Base-by-base conservation (phyloP, 2,329 filamentous ascomycete species). In the Phialophora verrucosa region DNA sequence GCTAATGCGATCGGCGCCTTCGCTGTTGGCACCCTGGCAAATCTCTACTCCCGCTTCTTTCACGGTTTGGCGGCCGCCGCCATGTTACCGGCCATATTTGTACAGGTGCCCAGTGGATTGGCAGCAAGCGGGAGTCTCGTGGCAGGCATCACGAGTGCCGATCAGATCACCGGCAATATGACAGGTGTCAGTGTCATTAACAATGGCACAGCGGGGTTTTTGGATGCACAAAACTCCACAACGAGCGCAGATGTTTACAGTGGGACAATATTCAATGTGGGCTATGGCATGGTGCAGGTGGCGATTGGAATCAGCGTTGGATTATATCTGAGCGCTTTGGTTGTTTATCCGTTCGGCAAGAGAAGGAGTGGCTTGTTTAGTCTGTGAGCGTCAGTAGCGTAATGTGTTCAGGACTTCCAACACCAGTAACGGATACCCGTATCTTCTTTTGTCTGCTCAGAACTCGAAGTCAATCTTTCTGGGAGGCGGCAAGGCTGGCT, bases 41-140 rank as follows among this genome's bases (percentile, higher is more conserved):
- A 96, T 71, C 75, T 92, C 1, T 94, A 95, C 79, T 90, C 89
- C 14, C 85, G 91, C 1, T 73, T 83, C 42, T 77, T 90, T 12
- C 92, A 93, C 75, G 91, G 90, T 1, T 85, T 96, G 2, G 93
- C 93, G 0, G 92, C 92, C 0, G 91, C 92, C 0, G 90, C 91
- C 1, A 91, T 97, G 83, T 80, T 97, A 10, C 93, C 93, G 0
- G 93, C 90, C 4, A 96, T 97, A 69, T 96, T 96, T 69, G 85
- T 88, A 1, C 85, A 88, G 66, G 86, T 89, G 0, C 87, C 87
- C 0, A 85, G 82, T 2, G 87, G 86, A 1, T 78, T 89, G 2
- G 84, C 86, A 2, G 86, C 87, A 1, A 83, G 80, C 60, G 87
- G 87, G 0, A 83, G 81, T 4, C 74, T 89, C 20, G 81, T 89